phyloP scores from a whole-genome alignment of 2,329 filamentous ascomycete species.

The Macrophomina phaseolina region DNA sequence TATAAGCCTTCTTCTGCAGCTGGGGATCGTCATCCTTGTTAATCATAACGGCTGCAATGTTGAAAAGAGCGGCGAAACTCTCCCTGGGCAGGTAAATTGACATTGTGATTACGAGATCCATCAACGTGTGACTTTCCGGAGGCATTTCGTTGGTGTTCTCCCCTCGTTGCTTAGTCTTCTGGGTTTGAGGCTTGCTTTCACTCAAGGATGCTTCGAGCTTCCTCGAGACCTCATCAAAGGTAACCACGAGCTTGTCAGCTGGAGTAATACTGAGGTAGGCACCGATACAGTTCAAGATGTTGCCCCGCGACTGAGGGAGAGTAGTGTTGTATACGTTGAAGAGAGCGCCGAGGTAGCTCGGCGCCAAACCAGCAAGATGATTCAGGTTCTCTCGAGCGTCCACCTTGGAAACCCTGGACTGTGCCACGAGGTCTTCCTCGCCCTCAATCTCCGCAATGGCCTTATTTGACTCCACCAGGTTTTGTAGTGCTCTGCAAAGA shows the following conservation, averaged over 20 bases:
- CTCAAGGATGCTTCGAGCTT: slow-evolving; percentile 78
- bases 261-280: slow-evolving; percentile 90
- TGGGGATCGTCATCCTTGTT: slow-evolving; percentile 84
- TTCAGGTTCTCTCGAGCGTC: slow-evolving; percentile 79
- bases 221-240: slow-evolving; percentile 83
- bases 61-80: slow-evolving; percentile 84
- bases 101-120: slow-evolving; percentile 96
- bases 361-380: slow-evolving; percentile 79
- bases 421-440: slow-evolving; percentile 74
- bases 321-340: slow-evolving; percentile 99
- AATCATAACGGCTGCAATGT: slow-evolving; percentile 82
- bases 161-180: slow-evolving; percentile 67
- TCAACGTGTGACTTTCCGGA: slow-evolving; percentile 89
- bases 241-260: slow-evolving; percentile 78
- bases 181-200: slow-evolving; percentile 65
- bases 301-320: slow-evolving; percentile 86
- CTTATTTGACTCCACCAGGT: slow-evolving; percentile 89
- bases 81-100: slow-evolving; percentile 88
- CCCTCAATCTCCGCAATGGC: slow-evolving; percentile 73
- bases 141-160: slow-evolving; percentile 74
- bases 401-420: slow-evolving; percentile 77
- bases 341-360: slow-evolving; percentile 92
- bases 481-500: slow-evolving; percentile 84
- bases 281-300: slow-evolving; percentile 93
- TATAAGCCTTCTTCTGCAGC: slow-evolving; percentile 98